A percentile compares a stretch with the other conserved stretches of the same genome.
phyloP scores from a whole-genome alignment of 2,329 filamentous ascomycete species.

The Saccharata proteae region DNA sequence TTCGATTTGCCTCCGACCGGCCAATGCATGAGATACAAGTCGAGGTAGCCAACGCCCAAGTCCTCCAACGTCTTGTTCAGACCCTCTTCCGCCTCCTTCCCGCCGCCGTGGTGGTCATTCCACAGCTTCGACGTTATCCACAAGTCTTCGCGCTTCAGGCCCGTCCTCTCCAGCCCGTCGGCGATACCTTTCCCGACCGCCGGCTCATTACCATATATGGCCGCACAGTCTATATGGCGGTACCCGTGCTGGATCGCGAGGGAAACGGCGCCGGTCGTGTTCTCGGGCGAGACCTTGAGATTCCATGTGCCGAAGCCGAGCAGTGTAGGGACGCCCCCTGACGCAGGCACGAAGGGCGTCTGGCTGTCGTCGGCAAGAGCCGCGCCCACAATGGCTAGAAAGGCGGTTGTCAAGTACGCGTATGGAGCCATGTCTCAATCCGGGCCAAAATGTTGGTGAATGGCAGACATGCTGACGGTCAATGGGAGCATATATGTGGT shows the following conservation, averaged over 20 bases:
- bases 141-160: conserved; percentile 21
- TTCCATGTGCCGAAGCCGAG: conserved; percentile 30
- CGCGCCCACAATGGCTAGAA: too few relatives aligned
- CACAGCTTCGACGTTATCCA: conserved; percentile 29
- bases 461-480: too few relatives aligned
- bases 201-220: conserved; percentile 32
- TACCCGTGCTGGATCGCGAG: conserved; percentile 37
- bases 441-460: too few relatives aligned
- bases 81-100: conserved; percentile 16
- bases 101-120: conserved; percentile 15
- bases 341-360: conserved; percentile 2
- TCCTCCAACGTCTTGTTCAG: conserved; percentile 22
- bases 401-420: too few relatives aligned
- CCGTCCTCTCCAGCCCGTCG: conserved; percentile 20
- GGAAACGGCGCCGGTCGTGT: conserved; percentile 24
- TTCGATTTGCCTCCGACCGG: conserved; percentile 21
- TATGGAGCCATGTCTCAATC: too few relatives aligned
- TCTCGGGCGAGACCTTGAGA: conserved; percentile 16
- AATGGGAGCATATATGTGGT: too few relatives aligned
- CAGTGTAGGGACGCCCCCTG: conserved; percentile 11
- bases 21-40: conserved; percentile 30
- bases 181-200: conserved; percentile 31
- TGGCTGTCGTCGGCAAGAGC: conserved; percentile 3
- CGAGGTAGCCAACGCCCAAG: conserved; percentile 27
- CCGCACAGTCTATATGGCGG: conserved; percentile 39